A percentile compares a stretch with the other conserved stretches of the same genome.
These are phyloP conservation scores for Trematosphaeria pertusa DNA, from an alignment of 2,329 filamentous ascomycete genomes.

Conservation along the genomic window DNA sequence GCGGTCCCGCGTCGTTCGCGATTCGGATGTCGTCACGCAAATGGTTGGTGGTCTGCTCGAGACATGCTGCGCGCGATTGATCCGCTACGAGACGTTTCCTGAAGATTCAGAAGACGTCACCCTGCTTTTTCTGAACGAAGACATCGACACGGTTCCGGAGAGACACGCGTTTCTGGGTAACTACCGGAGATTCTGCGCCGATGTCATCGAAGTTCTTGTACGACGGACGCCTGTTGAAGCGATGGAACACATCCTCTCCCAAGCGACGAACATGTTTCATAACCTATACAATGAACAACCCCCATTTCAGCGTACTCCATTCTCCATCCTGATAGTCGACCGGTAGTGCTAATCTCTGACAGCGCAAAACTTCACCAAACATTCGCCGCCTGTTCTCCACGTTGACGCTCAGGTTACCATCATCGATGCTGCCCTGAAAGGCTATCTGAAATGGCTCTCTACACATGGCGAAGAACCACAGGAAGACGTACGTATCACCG, in stretches of 20 bases:
- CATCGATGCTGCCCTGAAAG: conserved; percentile 86
- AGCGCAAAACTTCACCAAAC: conserved; percentile 62
- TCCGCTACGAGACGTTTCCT: conserved; percentile 87
- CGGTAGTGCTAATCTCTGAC: neutral
- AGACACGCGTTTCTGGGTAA: conserved; percentile 95
- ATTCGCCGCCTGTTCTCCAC: conserved; percentile 74
- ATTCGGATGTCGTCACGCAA: conserved; percentile 64
- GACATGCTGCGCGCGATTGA: conserved; percentile 79
- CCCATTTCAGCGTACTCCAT: conserved; percentile 61
- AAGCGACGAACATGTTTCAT: conserved; percentile 75
- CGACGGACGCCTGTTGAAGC: conserved; percentile 83
- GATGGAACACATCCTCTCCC: conserved; percentile 82
- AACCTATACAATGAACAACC: conserved; percentile 76
- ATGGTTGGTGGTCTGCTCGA: conserved; percentile 80
- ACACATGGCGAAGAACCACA: conserved; percentile 60
- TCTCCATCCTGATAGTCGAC: neutral
- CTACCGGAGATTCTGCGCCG: conserved; percentile 87
- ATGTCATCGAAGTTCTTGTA: conserved; percentile 87
- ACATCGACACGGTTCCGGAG: conserved; percentile 94
- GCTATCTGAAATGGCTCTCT: conserved; percentile 81
- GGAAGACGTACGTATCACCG: conserved; percentile 19
- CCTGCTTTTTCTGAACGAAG: conserved; percentile 83
- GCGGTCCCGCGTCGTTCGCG: conserved; percentile 72
- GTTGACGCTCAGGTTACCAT: conserved; percentile 91
- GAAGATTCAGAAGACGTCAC: conserved; percentile 82